Evolutionary conservation across 495 filamentous ascomycete genomes (phyloP), one percentile per base, ranked within the genome.

Genomic region (Parachaetomium inaequale): DNA sequence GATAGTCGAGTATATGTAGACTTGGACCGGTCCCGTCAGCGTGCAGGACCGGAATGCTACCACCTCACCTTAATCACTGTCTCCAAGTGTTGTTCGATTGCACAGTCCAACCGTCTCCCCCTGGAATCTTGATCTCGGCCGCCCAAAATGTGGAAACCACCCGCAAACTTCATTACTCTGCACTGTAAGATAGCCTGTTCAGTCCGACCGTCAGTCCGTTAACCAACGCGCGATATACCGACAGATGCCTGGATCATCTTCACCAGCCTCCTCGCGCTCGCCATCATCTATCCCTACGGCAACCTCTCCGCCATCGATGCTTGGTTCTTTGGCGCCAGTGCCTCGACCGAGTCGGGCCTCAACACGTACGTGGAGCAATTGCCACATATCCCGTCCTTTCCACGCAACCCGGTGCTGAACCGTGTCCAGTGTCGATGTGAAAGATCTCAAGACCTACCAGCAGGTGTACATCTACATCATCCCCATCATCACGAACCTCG

Each of bases 401-500:
- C 3, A 7, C 25, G 8, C 4, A 11, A 17, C 11, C 25, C n/a
- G n/a, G n/a, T n/a, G 14, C 46, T 50, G 10, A 50, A 4, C 4
- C 25, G 2, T 10, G 46, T 50, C 14, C 23, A 45, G 55, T 5
- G 74, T 92, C 57, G 81, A 93, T 68, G 59, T 91, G 32, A 92
- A 92, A 66, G 53, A 74, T 7, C 62, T 93, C 2, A 72, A 75
- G 34, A 80, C 84, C 7, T 91, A 87, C 66, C 90, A 92, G 67
- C 90, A 84, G 68, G 65, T 88, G 2, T 69, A 83, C 21, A 61
- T 88, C 7, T 87, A 84, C 50, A 61, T 87, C 32, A 69, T 88
- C 11, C 76, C 86, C 4, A 82, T 87, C 75, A 66, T 89, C 8
- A 84, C 85, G 32, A 94, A 87, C 19, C 90, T 90, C 3, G 91